Evolutionary conservation across 176 grass and related monocot species (phyloP).

Genomic region (Aegilops umbellulata): DNA sequence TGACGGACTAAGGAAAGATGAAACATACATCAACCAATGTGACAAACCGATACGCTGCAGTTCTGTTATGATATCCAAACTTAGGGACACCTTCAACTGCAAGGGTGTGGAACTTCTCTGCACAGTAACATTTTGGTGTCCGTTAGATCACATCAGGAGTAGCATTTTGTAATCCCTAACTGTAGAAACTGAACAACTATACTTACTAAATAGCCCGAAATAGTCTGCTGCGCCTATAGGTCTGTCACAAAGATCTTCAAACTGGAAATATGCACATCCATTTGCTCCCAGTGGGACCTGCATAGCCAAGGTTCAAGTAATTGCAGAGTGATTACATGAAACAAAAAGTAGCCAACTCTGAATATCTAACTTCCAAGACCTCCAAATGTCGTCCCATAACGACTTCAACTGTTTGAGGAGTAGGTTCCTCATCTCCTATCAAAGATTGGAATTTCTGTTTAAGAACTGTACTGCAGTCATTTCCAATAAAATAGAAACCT

Average conservation of each 20-base stretch:
- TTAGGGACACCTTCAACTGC: conserved; percentile 81
- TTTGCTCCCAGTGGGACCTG: conserved; percentile 83
- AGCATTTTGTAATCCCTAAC: neutral
- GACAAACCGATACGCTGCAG: conserved; percentile 86
- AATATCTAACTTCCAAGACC: conserved; percentile 43
- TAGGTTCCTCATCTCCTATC: conserved; percentile 69
- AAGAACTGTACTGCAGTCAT: conserved; percentile 54
- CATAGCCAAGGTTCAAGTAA: conserved; percentile 28
- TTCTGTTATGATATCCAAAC: conserved; percentile 78
- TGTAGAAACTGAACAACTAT: neutral
- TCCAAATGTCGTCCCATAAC: conserved; percentile 91
- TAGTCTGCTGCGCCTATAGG: conserved; percentile 95
- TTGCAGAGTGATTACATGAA: neutral
- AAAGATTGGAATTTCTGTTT: conserved; percentile 75
- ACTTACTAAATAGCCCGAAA: conserved; percentile 93
- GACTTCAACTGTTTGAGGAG: conserved; percentile 73
- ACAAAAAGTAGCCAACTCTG: neutral
- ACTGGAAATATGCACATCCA: conserved; percentile 89
- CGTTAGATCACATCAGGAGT: neutral
- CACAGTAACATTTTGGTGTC: neutral
- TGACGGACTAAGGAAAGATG: neutral
- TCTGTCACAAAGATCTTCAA: conserved; percentile 91
- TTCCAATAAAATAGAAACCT: conserved; percentile 85
- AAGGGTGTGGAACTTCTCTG: conserved; percentile 93
- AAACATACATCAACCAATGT: conserved; percentile 87